Base-by-base conservation (phyloP, 2,329 filamentous ascomycete species). In the Diaporthe nobilis region DNA sequence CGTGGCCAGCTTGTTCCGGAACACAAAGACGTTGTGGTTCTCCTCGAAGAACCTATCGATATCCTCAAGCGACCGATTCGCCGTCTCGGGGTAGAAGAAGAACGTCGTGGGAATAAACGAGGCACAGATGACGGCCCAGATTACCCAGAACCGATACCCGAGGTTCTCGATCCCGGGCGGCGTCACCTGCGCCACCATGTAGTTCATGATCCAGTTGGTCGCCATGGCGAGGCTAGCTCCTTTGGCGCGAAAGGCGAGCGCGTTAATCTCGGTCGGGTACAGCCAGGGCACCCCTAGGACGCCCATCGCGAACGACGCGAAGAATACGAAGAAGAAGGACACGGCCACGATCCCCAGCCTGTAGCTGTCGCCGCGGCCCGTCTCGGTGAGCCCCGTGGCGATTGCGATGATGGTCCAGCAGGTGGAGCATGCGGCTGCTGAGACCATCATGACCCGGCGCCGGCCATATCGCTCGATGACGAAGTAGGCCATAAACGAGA, bases 111-210 rank as follows among this genome's bases (percentile, higher is more conserved):
- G 85, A 20, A 87, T 65, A 57, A 87, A 87, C 0, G 82, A 77
- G 65, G 83, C 83, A 79, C 85, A 86, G 73, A 87, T 84, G 42
- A 87, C 83, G 1, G 86, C 85, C 82, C 85, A 90, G 57, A 90
- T 86, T 72, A 89, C 84, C 82, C 87, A 90, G 80, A 87, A 88
- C 60, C 84, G 85, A 83, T 87, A 90, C 0, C 84, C 83, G 0
- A 90, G 82, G 31, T 85, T 87, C 31, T 85, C 81, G 51, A 83
- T 81, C 1, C 81, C 83, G 7, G 78, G 73, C 2, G 82, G 82
- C 0, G 83, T 84, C 55, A 83, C 82, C 75, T 83, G 78, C 10
- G 84, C 82, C 6, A 84, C 81, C 65, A 83, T 77, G 65, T 82
- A 84, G 42, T 81, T 82, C 77, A 80, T 77, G 31, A 83, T 80